Evolutionary conservation across 257 asterid genomes (phyloP), one percentile per base, ranked within the genome.

Genomic region (Rauvolfia tetraphylla): DNA sequence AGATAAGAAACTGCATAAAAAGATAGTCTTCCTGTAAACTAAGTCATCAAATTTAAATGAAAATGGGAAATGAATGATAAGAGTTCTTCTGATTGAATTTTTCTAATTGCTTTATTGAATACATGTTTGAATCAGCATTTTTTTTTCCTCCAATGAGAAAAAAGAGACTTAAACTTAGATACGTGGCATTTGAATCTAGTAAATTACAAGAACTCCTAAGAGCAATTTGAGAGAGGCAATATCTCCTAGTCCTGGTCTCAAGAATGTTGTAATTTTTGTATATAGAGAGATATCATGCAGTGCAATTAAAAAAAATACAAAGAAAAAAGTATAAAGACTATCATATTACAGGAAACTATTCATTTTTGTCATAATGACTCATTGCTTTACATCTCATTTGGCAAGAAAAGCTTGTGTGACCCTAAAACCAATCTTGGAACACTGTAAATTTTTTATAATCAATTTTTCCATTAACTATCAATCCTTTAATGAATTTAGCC

Each of bases 1-100:
- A 95, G 69, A 95, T 90, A 62, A 83, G 76, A 67, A 86, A 91
- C 99, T 95, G 96, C 87, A 77, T 25, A 68, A 84, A 58, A 71
- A 75, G 69, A 33, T 22, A 63, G 72, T 54, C 48, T 31, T 54
- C 49, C 57, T 25, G 33, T 61, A n/a, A 66, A 77, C 29, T 46
- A 68, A 65, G 49, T 71, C 61, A 70, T 29, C 46, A 29, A 57
- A 69, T 48, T 58, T 71, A 68, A 51, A 54, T 34, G 68, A 73
- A 71, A 51, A 72, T 71, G 71, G 22, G 51, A 46, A 46, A 59
- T 57, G 20, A 66, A 75, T 78, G 54, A n/a, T 12, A 75, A 51
- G 23, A 3, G 20, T 29, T 29, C 20, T 36, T 53, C n/a, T 27
- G 20, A 12, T 25, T 5, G 17, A 58, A 4, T 44, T 34, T 39